These are phyloP conservation scores for Gnomoniopsis smithogilvyi DNA, from an alignment of 2,329 filamentous ascomycete species.

Conservation along the genomic window DNA sequence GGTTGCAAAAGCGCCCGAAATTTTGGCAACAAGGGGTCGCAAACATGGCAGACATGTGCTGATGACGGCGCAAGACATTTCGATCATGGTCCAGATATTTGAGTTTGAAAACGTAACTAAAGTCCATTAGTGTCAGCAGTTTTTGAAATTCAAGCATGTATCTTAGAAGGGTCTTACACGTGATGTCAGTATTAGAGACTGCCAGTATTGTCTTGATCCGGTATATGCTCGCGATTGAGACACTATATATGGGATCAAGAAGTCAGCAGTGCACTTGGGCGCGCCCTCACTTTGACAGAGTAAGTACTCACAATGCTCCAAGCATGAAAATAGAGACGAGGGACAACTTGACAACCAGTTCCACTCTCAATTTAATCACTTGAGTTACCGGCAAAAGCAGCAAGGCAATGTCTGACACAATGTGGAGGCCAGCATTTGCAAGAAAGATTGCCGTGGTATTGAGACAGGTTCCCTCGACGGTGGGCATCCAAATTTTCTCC, in stretches of 20 bases:
- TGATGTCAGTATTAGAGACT: background rate
- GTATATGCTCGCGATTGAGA: constrained; percentile 14
- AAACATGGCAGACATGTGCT: constrained; percentile 23
- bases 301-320: constrained; percentile 36
- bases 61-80: constrained; percentile 23
- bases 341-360: constrained; percentile 35
- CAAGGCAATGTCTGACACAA: constrained; percentile 43
- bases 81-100: constrained; percentile 24
- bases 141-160: background rate
- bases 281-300: background rate
- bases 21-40: constrained; percentile 19
- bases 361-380: constrained; percentile 42
- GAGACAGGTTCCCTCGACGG: constrained; percentile 40
- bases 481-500: constrained; percentile 41
- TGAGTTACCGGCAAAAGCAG: constrained; percentile 45
- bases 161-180: background rate
- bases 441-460: constrained; percentile 45
- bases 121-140: no score
- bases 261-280: background rate
- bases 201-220: constrained; percentile 10
- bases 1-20: background rate
- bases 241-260: background rate
- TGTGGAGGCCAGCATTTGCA: constrained; percentile 45
- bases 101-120: constrained; percentile 10
- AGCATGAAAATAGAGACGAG: constrained; percentile 40